These are phyloP conservation scores for Fusarium coffeatum DNA, from an alignment of 2,329 filamentous ascomycete genomes.

Conservation along the genomic window DNA sequence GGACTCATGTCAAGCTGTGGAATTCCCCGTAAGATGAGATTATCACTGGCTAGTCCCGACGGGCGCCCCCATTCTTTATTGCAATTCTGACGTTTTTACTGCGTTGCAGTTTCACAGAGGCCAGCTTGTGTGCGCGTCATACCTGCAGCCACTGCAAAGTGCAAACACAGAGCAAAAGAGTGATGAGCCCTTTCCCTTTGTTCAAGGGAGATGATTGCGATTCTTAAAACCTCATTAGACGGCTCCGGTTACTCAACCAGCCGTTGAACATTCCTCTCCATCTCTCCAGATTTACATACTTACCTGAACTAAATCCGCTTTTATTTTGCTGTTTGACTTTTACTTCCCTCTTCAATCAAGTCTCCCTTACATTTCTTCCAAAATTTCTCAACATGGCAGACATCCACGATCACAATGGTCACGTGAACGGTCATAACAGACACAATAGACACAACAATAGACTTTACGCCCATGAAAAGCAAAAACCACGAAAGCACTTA, in stretches of 20 bases:
- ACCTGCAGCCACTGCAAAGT: constrained; percentile 15
- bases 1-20: constrained; percentile 7
- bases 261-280: constrained; percentile 8
- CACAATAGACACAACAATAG: neutral
- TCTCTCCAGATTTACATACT: neutral
- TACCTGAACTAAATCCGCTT: neutral
- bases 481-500: constrained; percentile 18
- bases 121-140: constrained; percentile 21
- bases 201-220: neutral
- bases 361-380: neutral
- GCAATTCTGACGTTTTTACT: constrained; percentile 6
- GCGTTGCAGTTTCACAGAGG: constrained; percentile 3
- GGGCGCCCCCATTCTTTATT: neutral
- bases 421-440: neutral
- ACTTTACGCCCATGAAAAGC: neutral
- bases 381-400: constrained; percentile 19
- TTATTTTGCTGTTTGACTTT: neutral
- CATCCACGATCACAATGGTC: neutral
- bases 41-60: neutral
- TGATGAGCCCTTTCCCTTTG: neutral
- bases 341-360: constrained; percentile 2
- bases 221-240: neutral
- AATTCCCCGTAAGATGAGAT: neutral
- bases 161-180: neutral
- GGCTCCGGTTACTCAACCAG: neutral